Evolutionary conservation across 2,329 filamentous ascomycete genomes (phyloP), one percentile per base, ranked within the genome.

Genomic region (Epichloe bromicola): DNA sequence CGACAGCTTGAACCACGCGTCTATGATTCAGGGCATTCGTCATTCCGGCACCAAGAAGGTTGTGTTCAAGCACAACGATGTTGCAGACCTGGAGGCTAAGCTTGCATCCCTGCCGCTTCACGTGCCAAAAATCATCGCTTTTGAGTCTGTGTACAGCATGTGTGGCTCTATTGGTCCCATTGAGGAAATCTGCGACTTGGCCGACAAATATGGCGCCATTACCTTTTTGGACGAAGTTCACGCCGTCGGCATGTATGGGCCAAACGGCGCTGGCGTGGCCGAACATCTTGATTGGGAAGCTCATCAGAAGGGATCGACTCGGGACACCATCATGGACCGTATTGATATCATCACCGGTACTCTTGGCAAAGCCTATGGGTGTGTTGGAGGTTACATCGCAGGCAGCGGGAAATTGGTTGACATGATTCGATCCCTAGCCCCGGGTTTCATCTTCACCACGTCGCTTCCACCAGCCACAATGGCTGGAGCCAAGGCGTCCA

Each of bases 81-180:
- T 97, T n/a, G 82, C 77, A 41, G 93, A 98, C 61, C 75, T 98
- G 15, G 93, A 98, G 73, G 81, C 81, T 48, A 97, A 98, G 71
- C 76, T 98, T 57, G 89, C 90, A 3, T 86, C 89, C 12, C 77
- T 98, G 41, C 89, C 91, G 1, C 72, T 86, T 1, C 78, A 93
- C 54, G 80, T 87, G 37, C 93, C 93, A 52, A 98, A 98, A 75
- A 95, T 98, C 58, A 98, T 98, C 58, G 93, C 93, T 2, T 98
- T 97, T 58, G 93, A 98, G 71, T 95, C 89, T 33, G 93, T 98
- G 3, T 98, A 98, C 73, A 95, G 89, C 74, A 98, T 98, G 93
- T 98, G 93, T 65, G 93, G 93, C 56, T 95, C 89, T 15, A 88
- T 98, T 65, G 93, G 89, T 0, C 93, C 93, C 1, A 98, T 98